Base-by-base conservation (phyloP, 2,329 filamentous ascomycete species). In the Zymoseptoria pseudotritici region DNA sequence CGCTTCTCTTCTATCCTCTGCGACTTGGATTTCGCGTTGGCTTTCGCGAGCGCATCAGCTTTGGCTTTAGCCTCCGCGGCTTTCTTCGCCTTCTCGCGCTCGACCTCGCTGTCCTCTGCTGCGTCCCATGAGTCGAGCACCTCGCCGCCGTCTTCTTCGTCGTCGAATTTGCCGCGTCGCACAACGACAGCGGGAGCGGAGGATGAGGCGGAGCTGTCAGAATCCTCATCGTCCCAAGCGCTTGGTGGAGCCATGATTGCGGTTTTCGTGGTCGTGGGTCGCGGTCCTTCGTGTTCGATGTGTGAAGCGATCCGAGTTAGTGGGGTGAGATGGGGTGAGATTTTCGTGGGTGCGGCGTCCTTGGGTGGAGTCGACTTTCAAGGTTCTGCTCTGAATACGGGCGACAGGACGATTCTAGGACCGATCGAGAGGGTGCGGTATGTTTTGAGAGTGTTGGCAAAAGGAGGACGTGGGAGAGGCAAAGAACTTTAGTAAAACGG, bases 71-170 rank as follows among this genome's bases (percentile, higher is more conserved):
- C 88, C 72, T 90, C 92, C 5, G 83, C 87, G 55, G 87, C 91
- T 79, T 93, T 94, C 77, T 89, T 89, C 26, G 85, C 90, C 82
- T 97, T 99, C 77, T 97, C 92, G 70, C 91, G 89, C 80, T 99
- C 94, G 69, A 87, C 93, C 71, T 99, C 94, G 63, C 91, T 96
- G 79, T 99, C 94, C 72, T 97, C 94, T 68, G 90, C 92, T 60
- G 90, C 93, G 71, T 97, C 92, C 94, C 94, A 99, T 36, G 90
- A 93, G 62, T 99, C 94, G 72, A 97, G 84, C 59, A 97, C 90
- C 88, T 96, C 66, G 74, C 82, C 92, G 66, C 89, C 86, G 36
- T 92, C 86, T 58, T 96, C 92, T 74, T 97, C 93, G 69, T 97
- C 93, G 69, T 94, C 91, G 72, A 96, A 96, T 79, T 94, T 91